These are phyloP conservation scores for Boletellus deceptivus DNA, from an alignment of 1,284 basidiomycete species.

Conservation along the genomic window DNA sequence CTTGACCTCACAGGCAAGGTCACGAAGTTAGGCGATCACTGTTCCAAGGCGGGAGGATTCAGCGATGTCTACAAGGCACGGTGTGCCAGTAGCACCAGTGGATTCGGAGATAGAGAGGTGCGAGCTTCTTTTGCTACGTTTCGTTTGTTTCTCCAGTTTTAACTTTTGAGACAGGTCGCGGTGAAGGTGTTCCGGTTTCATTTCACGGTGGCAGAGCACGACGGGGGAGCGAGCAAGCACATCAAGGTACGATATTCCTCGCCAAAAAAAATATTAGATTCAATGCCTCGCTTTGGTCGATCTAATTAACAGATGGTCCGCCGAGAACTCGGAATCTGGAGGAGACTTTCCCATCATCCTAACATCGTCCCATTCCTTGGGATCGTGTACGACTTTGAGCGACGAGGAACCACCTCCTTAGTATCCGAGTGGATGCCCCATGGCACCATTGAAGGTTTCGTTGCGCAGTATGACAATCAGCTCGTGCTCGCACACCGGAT, in stretches of 20 bases:
- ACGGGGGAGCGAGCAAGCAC: background rate
- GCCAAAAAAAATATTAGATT: too few species aligned
- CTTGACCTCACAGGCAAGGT: background rate
- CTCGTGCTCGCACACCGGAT: background rate
- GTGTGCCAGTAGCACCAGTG: background rate
- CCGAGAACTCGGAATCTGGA: background rate
- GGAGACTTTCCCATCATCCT: background rate
- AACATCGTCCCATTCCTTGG: background rate
- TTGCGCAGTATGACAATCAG: background rate
- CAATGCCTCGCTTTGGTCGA: too few species aligned
- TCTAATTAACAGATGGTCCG: background rate
- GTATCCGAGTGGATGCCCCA: background rate
- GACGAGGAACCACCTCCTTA: background rate
- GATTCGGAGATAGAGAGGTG: background rate
- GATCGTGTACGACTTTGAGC: background rate
- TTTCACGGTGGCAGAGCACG: background rate
- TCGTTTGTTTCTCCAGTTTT: too few species aligned
- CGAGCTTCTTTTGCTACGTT: background rate
- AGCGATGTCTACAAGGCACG: background rate
- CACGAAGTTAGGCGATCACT: background rate
- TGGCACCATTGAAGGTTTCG: background rate
- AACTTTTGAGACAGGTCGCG: background rate
- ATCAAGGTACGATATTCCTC: background rate
- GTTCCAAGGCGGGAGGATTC: background rate
- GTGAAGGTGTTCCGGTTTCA: background rate